phyloP scores from a whole-genome alignment of 768 basidiomycete species.

The Lactarius hengduanensis region DNA sequence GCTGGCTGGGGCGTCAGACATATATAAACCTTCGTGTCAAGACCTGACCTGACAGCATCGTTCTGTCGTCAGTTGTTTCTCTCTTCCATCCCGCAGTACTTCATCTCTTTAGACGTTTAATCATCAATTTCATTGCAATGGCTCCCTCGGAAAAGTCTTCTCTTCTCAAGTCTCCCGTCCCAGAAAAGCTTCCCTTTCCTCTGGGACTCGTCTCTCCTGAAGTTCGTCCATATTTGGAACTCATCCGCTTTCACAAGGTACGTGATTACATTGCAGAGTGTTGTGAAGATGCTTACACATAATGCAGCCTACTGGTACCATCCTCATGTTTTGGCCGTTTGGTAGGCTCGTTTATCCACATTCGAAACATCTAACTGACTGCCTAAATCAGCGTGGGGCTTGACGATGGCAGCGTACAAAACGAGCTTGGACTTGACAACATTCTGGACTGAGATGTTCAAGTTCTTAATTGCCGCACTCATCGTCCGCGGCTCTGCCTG shows the following conservation, averaged over 20 bases:
- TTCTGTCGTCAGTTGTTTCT: not conserved
- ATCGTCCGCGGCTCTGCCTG: conserved; percentile 31
- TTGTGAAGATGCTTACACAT: not conserved
- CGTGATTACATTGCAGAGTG: not conserved
- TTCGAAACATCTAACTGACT: not conserved
- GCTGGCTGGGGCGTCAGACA: not conserved
- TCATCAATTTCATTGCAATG: conserved; percentile 5
- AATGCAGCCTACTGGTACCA: conserved; percentile 25
- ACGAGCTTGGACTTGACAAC: conserved; percentile 20
- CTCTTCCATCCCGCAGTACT: not conserved
- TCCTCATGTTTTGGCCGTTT: conserved; percentile 25
- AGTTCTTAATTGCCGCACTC: conserved; percentile 18
- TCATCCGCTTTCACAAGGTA: conserved; percentile 28
- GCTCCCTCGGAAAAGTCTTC: conserved; percentile 13
- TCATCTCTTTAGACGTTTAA: conserved; percentile 2
- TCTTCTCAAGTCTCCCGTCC: conserved; percentile 14
- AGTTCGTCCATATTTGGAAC: conserved; percentile 28
- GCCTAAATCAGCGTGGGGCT: conserved; percentile 27
- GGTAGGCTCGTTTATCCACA: conserved; percentile 4
- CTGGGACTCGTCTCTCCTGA: conserved; percentile 26
- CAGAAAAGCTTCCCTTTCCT: conserved; percentile 28
- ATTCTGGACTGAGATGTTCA: conserved; percentile 21
- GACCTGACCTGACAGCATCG: not conserved
- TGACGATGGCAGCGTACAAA: conserved; percentile 29
- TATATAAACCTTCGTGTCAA: conserved; percentile 8